Conservation (phyloP, 176 grass and related monocot species). For the Areca catechu region DNA sequence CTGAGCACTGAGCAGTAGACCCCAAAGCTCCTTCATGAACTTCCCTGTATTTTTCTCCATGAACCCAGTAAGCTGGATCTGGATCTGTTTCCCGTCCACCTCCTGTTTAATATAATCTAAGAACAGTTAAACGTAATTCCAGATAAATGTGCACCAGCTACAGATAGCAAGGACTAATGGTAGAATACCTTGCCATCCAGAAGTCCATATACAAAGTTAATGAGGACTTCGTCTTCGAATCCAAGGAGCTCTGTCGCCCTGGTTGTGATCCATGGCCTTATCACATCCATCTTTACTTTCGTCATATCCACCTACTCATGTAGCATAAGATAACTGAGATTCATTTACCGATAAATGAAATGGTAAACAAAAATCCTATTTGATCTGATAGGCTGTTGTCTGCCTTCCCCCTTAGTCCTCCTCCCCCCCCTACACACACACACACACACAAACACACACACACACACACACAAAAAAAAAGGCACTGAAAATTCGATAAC, state of each 20-base stretch:
- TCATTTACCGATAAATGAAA: background rate
- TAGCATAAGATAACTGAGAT: too few species aligned
- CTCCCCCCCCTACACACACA: too few species aligned
- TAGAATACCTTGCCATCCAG: slow-evolving; percentile 58
- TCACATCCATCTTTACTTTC: slow-evolving; percentile 97
- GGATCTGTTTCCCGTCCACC: slow-evolving; percentile 87
- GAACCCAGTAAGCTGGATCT: slow-evolving; percentile 93
- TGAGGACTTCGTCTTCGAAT: slow-evolving; percentile 94
- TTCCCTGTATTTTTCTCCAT: slow-evolving; percentile 96
- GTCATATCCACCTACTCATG: slow-evolving; percentile 59
- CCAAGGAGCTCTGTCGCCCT: slow-evolving; percentile 87
- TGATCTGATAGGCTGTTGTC: too few species aligned
- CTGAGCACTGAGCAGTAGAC: slow-evolving; percentile 71
- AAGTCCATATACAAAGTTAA: slow-evolving; percentile 94
- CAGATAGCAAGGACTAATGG: too few species aligned
- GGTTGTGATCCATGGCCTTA: slow-evolving; percentile 89
- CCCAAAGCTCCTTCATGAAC: slow-evolving; percentile 98
- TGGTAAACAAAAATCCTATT: background rate
- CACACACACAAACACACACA: too few species aligned
- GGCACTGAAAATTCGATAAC: too few species aligned
- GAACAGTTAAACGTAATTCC: too few species aligned
- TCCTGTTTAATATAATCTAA: slow-evolving; percentile 29
- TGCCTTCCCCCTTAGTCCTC: too few species aligned
- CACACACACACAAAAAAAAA: too few species aligned
- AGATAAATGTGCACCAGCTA: too few species aligned